Conservation (phyloP, 257 asterid genomes). For the Nicotiana paniculata region DNA sequence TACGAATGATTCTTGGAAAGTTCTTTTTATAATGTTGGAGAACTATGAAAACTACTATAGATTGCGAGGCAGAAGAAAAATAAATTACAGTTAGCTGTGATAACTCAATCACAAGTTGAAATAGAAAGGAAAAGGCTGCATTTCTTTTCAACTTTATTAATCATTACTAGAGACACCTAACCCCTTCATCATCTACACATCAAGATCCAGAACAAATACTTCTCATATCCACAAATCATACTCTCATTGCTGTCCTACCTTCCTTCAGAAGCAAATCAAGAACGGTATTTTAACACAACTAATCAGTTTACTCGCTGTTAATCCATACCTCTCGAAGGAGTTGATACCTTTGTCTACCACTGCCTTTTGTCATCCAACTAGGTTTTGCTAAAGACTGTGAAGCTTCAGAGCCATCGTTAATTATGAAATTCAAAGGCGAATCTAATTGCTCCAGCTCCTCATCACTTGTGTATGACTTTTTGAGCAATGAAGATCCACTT, state of each 20-base stretch:
- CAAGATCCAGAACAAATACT: not conserved
- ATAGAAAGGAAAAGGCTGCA: not conserved
- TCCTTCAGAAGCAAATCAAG: not conserved
- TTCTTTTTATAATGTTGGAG: not conserved
- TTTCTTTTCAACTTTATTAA: not conserved
- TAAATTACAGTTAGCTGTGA: not conserved
- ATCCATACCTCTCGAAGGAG: constrained; percentile 66
- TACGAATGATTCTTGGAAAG: no score
- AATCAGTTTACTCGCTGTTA: constrained; percentile 19
- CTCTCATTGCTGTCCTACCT: not conserved
- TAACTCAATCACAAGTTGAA: not conserved
- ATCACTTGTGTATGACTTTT: constrained; percentile 67
- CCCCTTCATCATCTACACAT: not conserved
- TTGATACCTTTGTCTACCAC: constrained; percentile 44
- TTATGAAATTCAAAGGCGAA: constrained; percentile 51
- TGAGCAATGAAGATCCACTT: constrained; percentile 49
- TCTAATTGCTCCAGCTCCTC: constrained; percentile 67
- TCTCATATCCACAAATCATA: not conserved
- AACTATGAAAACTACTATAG: not conserved
- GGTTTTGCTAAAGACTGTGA: constrained; percentile 29
- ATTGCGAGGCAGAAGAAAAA: not conserved
- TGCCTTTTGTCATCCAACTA: constrained; percentile 23
- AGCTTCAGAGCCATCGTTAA: constrained; percentile 19
- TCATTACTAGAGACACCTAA: not conserved
- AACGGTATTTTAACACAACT: not conserved